A percentile compares a stretch with the other conserved stretches of the same genome.
phyloP scores from a whole-genome alignment of 441 rosid genomes.

The Corymbia calophylla region DNA sequence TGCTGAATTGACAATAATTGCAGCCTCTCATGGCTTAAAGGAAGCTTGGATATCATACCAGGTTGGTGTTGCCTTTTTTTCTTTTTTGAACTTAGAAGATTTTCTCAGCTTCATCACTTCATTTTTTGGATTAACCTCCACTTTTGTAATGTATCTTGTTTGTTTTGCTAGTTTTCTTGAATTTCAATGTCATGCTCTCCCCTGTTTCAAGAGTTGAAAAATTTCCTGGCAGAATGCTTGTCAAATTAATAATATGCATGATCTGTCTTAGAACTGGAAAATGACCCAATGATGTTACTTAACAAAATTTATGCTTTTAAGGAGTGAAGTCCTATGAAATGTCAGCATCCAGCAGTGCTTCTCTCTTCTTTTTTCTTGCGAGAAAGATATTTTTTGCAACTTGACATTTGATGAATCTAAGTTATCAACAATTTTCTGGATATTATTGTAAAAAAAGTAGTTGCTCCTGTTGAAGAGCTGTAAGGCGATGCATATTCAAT shows the following conservation, averaged over 20 bases:
- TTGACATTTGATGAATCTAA: not conserved
- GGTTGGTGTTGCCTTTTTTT: constrained; percentile 24
- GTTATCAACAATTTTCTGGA: not conserved
- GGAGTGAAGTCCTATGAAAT: not conserved
- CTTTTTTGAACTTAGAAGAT: not conserved
- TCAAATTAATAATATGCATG: not conserved
- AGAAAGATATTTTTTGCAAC: not conserved
- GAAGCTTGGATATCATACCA: constrained; percentile 96
- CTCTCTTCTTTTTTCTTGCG: not conserved
- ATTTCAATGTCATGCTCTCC: not conserved
- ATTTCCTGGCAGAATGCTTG: not conserved
- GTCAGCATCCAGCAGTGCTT: not conserved
- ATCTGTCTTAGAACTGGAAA: not conserved
- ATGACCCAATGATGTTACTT: not conserved
- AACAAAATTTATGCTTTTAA: not conserved
- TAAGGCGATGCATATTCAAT: not conserved
- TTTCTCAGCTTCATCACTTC: not conserved
- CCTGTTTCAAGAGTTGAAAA: not conserved
- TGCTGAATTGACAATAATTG: constrained; percentile 76
- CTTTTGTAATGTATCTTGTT: not conserved
- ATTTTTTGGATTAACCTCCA: not conserved
- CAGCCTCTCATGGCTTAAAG: constrained; percentile 73
- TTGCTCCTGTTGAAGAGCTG: not conserved
- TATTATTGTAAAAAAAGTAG: not conserved
- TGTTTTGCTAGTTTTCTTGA: not conserved